Conservation (phyloP, 768 basidiomycete genomes). For the Tephrocybe sp. region DNA sequence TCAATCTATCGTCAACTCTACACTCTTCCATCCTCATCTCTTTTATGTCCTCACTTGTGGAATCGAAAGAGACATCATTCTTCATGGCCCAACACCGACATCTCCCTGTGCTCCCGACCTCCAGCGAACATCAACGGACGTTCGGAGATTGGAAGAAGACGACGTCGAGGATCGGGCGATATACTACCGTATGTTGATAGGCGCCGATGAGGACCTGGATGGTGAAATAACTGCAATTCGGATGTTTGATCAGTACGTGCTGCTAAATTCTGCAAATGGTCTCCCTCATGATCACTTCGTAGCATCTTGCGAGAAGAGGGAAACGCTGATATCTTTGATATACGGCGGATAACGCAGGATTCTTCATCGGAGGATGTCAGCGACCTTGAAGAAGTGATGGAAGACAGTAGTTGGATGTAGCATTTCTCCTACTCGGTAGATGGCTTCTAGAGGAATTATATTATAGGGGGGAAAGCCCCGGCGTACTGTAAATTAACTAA, state of each 20-base stretch:
- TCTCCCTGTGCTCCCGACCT: constrained; percentile 55
- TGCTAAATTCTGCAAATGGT: neutral
- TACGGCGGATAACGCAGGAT: constrained; percentile 32
- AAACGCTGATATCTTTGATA: constrained; percentile 51
- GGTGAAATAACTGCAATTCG: constrained; percentile 54
- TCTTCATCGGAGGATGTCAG: constrained; percentile 31
- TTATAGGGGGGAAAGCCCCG: neutral
- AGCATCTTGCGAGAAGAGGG: constrained; percentile 66
- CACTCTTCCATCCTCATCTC: constrained; percentile 69
- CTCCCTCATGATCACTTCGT: neutral
- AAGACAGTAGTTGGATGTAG: constrained; percentile 19
- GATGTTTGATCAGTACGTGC: constrained; percentile 73
- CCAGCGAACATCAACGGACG: constrained; percentile 42
- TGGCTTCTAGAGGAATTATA: neutral
- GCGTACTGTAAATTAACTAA: constrained; percentile 6
- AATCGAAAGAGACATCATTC: constrained; percentile 65
- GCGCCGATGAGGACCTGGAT: constrained; percentile 28
- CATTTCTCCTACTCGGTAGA: neutral
- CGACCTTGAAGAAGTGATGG: constrained; percentile 26
- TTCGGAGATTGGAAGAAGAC: constrained; percentile 43
- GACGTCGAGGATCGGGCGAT: constrained; percentile 31
- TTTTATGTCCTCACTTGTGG: constrained; percentile 70
- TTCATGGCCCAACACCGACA: constrained; percentile 65
- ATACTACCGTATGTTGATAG: constrained; percentile 36
- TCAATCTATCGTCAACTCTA: constrained; percentile 74